Evolutionary conservation across 495 filamentous ascomycete species (phyloP), one percentile per base, ranked within the genome.

Genomic region (Podospora pseudoanserina): DNA sequence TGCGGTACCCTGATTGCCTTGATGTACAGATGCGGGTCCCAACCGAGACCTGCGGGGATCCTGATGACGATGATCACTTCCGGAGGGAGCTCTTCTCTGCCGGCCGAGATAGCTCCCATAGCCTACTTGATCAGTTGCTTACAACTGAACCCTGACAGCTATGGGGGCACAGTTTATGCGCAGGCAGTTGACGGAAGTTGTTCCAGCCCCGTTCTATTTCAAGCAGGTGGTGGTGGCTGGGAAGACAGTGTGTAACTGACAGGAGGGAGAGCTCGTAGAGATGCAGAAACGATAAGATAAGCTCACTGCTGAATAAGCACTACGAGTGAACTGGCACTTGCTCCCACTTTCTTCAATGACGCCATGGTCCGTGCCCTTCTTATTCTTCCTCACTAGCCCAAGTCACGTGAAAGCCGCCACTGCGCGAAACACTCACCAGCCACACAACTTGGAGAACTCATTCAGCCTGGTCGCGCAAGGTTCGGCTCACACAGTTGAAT

Each of bases 401-500:
- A 49, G 39, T 49, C 39, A 49, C 39, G 39, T 49, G 39, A 11
- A 49, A 11, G 13, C 39, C 39, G 39, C 39, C 39, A 49, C 39
- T 49, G 5, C 13, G 39, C 9, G 0, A 13, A 49, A 49, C 7
- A 49, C 9, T 49, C 39, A 49, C 70, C 69, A 69, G 68, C 68
- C 70, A 72, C 68, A 44, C 19, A 27, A 49, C 27, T 16, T 30
- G 32, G 32, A 34, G 23, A 15, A 61, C 44, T 66, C 9, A 49
- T 67, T 67, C 60, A 55, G 55, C 61, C 60, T 56, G 27, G 65
- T 58, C 61, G 61, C 61, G 61, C 61, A 49, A 63, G 27, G 34
- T 65, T 66, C 65, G 60, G 68, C 65, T 67, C 39, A 49, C 65
- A 64, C 65, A 60, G 27, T 26, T 63, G 61, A 70, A 70, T 67